Evolutionary conservation across 768 basidiomycete species (phyloP).

Genomic region (Podaxis sp.): DNA sequence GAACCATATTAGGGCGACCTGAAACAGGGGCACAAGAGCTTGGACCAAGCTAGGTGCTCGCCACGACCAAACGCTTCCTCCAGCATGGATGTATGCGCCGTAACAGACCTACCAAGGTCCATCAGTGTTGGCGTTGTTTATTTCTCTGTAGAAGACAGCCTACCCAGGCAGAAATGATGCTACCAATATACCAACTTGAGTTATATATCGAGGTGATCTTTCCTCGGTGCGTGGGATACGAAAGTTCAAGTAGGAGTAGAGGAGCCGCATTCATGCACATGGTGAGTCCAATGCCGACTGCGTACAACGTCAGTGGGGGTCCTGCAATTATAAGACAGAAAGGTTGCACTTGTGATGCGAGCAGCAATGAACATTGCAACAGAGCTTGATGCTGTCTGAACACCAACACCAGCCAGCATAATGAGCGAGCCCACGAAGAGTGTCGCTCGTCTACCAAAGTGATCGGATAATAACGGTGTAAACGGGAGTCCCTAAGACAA

Average conservation of each 20-base stretch:
- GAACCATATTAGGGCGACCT: constrained; percentile 59
- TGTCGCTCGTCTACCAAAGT: constrained; percentile 57
- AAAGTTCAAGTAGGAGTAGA: constrained; percentile 61
- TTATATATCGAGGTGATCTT: constrained; percentile 69
- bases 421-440: constrained; percentile 60
- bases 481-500: constrained; percentile 53
- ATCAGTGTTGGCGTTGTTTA: background rate
- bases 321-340: background rate
- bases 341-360: constrained; percentile 47
- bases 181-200: constrained; percentile 74
- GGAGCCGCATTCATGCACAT: constrained; percentile 66
- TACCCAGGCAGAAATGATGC: constrained; percentile 57
- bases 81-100: constrained; percentile 37
- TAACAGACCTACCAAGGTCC: constrained; percentile 35
- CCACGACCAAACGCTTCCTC: constrained; percentile 56
- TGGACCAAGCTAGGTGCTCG: constrained; percentile 66
- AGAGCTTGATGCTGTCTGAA: constrained; percentile 48
- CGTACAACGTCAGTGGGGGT: constrained; percentile 7
- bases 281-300: constrained; percentile 64
- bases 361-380: constrained; percentile 57
- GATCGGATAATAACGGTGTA: constrained; percentile 60
- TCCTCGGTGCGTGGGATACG: constrained; percentile 69
- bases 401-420: constrained; percentile 63
- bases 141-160: constrained; percentile 9
- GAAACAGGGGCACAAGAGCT: constrained; percentile 54